phyloP scores from a whole-genome alignment of 768 basidiomycete species.

The Pisolithus orientalis region DNA sequence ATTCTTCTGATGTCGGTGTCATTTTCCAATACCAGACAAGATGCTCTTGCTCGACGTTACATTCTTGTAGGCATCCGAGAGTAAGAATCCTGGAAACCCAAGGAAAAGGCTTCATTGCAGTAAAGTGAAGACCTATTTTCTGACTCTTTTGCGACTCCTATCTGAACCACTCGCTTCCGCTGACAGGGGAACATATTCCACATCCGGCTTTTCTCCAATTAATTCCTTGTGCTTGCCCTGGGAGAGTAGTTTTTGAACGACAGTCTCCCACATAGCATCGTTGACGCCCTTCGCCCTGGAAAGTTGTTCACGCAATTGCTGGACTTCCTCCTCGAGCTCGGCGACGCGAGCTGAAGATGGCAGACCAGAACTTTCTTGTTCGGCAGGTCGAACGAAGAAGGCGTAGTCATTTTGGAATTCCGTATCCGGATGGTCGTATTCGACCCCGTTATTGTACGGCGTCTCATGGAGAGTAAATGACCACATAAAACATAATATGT shows the following conservation, averaged over 20 bases:
- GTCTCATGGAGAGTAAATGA: conserved; percentile 9
- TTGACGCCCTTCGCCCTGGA: conserved; percentile 87
- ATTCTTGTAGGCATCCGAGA: too few relatives aligned
- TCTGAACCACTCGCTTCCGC: neutral
- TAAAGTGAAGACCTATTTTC: neutral
- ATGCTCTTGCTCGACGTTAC: too few relatives aligned
- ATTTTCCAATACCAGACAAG: too few relatives aligned
- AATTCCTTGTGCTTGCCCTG: conserved; percentile 25
- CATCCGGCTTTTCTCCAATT: neutral
- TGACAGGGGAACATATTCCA: neutral
- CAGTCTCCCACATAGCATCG: conserved; percentile 87
- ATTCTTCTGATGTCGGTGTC: too few relatives aligned
- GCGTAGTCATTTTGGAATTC: conserved; percentile 62
- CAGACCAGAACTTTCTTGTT: conserved; percentile 20
- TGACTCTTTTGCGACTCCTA: conserved; percentile 1
- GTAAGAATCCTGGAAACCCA: too few relatives aligned
- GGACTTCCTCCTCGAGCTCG: conserved; percentile 71
- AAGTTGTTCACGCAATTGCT: conserved; percentile 58
- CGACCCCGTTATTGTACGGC: conserved; percentile 9
- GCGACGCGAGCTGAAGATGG: conserved; percentile 51
- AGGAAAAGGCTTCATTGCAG: too few relatives aligned
- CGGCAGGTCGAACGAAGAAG: conserved; percentile 51
- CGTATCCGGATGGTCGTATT: conserved; percentile 39
- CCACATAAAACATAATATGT: neutral
- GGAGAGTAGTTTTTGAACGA: conserved; percentile 60